These are phyloP conservation scores for Silene noctiflora DNA, from an alignment of 179 eudicot species.

Conservation along the genomic window DNA sequence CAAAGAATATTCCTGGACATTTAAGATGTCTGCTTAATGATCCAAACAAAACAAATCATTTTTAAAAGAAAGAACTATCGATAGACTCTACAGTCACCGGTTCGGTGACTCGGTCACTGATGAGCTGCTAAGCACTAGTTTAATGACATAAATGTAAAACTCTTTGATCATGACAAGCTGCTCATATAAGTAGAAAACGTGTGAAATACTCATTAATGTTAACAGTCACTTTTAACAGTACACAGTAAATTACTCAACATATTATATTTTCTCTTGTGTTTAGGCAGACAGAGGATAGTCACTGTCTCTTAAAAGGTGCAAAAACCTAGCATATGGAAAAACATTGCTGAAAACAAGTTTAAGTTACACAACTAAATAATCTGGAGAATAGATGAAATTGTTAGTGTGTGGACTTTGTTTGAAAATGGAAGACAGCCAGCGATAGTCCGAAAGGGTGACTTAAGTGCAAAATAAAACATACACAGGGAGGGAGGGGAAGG, in stretches of 20 bases:
- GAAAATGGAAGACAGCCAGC: not conserved
- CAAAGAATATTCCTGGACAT: not conserved
- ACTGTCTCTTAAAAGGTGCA: not conserved
- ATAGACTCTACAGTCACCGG: not conserved
- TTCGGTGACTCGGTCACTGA: too few relatives aligned
- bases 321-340: not conserved
- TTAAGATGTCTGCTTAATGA: not conserved
- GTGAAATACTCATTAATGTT: not conserved
- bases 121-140: not conserved
- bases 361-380: not conserved
- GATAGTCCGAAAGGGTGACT: not conserved
- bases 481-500: not conserved
- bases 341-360: not conserved
- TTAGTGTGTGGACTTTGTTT: not conserved
- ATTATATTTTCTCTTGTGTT: not conserved
- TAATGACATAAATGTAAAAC: not conserved
- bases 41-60: not conserved
- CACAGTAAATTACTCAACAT: not conserved
- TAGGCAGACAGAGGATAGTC: not conserved
- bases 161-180: not conserved
- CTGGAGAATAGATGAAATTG: not conserved
- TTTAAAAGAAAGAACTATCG: not conserved
- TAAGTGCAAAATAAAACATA: not conserved
- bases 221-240: not conserved
- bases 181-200: not conserved